phyloP scores from a whole-genome alignment of 306 rosid genomes.

The Fagus crenata region DNA sequence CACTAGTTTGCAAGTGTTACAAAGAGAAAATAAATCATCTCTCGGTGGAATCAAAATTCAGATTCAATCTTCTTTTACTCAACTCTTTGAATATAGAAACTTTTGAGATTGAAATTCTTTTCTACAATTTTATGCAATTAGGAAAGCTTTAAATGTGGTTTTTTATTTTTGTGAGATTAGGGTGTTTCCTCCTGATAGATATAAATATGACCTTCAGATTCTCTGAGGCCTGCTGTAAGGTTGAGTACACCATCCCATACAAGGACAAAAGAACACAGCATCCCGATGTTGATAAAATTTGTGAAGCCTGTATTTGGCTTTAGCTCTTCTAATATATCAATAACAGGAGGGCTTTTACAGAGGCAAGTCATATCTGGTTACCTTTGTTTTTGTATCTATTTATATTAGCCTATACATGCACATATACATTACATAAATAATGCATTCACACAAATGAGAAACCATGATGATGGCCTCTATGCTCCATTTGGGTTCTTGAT shows the following conservation, averaged over 20 bases:
- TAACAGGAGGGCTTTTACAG: slow-evolving; percentile 64
- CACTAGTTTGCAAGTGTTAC: background rate
- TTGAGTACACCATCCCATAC: slow-evolving; percentile 64
- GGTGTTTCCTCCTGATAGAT: slow-evolving; percentile 21
- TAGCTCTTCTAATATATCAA: slow-evolving; percentile 66
- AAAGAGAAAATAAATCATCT: background rate
- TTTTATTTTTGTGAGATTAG: background rate
- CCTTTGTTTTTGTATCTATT: slow-evolving; percentile 5
- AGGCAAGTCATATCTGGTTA: slow-evolving; percentile 51
- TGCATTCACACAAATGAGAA: background rate
- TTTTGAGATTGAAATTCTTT: background rate
- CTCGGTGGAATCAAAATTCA: background rate
- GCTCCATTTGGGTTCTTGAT: background rate
- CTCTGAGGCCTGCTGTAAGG: slow-evolving; percentile 69
- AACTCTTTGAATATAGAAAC: background rate
- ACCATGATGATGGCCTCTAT: background rate
- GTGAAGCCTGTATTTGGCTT: slow-evolving; percentile 76
- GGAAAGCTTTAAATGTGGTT: background rate
- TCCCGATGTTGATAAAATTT: slow-evolving; percentile 57
- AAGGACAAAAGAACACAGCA: slow-evolving; percentile 63
- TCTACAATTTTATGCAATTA: background rate
- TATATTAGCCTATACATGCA: background rate
- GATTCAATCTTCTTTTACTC: background rate
- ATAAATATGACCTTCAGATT: slow-evolving; percentile 54
- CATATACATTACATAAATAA: background rate